Percentiles rank a stretch among this genome's conserved stretches.
Conservation (phyloP, 306 rosid species). For the Trifolium repens region DNA sequence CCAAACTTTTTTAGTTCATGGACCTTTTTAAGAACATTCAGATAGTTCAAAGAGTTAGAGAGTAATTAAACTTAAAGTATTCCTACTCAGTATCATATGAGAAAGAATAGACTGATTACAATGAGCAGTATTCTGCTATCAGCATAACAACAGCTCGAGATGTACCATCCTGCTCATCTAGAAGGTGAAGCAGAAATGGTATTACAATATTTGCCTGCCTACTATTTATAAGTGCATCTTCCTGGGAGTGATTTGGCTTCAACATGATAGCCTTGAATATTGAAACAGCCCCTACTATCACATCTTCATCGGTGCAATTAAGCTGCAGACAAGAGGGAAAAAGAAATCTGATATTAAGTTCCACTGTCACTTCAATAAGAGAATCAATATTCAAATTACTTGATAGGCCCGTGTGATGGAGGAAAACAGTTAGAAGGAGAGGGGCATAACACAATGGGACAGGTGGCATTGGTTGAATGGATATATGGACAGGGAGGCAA, state of each 20-base stretch:
- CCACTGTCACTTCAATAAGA: constrained; percentile 8
- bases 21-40: background rate
- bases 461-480: background rate
- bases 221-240: constrained; percentile 50
- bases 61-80: constrained; percentile 2
- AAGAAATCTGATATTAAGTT: constrained; percentile 32
- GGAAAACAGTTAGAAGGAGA: background rate
- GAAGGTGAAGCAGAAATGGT: constrained; percentile 70
- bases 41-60: background rate
- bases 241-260: constrained; percentile 59
- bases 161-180: constrained; percentile 82
- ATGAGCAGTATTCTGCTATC: constrained; percentile 81
- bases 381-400: constrained; percentile 26
- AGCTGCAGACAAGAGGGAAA: constrained; percentile 58
- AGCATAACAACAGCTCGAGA: constrained; percentile 85
- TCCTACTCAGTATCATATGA: constrained; percentile 20
- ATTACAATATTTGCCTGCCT: constrained; percentile 62
- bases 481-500: background rate
- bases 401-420: background rate
- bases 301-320: constrained; percentile 71
- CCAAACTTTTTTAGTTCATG: background rate
- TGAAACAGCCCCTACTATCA: constrained; percentile 65
- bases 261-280: constrained; percentile 75
- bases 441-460: background rate
- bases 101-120: constrained; percentile 57